Evolutionary conservation across 345 rosid genomes (phyloP).

Genomic region (Bretschneidera sinensis): DNA sequence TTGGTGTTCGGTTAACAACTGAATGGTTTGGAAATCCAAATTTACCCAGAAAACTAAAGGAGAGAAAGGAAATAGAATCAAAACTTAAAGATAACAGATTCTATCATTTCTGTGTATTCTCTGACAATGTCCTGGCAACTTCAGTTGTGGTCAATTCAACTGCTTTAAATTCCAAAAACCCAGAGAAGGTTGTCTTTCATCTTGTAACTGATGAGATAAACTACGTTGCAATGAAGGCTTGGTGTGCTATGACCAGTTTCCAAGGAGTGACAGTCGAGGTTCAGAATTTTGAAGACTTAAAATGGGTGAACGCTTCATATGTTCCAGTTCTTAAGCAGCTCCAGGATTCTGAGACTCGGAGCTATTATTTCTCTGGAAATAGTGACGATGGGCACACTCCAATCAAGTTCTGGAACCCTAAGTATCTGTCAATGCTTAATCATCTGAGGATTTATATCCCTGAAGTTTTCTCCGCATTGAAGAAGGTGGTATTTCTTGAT

Average conservation of each 20-base stretch:
- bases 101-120: conserved; percentile 79
- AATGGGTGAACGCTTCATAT: conserved; percentile 87
- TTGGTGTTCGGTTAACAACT: too few relatives aligned
- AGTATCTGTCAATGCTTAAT: conserved; percentile 87
- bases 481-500: conserved; percentile 81
- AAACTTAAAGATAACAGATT: conserved; percentile 60
- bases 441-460: conserved; percentile 90
- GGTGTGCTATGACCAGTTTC: conserved; percentile 67
- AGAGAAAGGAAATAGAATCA: too few relatives aligned
- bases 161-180: too few relatives aligned
- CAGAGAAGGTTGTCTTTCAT: conserved; percentile 83
- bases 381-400: conserved; percentile 65
- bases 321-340: conserved; percentile 95
- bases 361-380: conserved; percentile 84
- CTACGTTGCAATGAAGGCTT: conserved; percentile 79
- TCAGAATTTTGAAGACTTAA: conserved; percentile 83
- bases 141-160: conserved; percentile 93
- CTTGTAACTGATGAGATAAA: conserved; percentile 85
- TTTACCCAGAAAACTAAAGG: too few relatives aligned
- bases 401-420: conserved; percentile 87
- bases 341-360: conserved; percentile 86
- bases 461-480: conserved; percentile 75
- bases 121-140: conserved; percentile 86
- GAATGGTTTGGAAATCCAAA: too few relatives aligned
- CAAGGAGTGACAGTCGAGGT: conserved; percentile 77